phyloP scores from a whole-genome alignment of 2,329 filamentous ascomycete species.

The Fonsecaea monophora region DNA sequence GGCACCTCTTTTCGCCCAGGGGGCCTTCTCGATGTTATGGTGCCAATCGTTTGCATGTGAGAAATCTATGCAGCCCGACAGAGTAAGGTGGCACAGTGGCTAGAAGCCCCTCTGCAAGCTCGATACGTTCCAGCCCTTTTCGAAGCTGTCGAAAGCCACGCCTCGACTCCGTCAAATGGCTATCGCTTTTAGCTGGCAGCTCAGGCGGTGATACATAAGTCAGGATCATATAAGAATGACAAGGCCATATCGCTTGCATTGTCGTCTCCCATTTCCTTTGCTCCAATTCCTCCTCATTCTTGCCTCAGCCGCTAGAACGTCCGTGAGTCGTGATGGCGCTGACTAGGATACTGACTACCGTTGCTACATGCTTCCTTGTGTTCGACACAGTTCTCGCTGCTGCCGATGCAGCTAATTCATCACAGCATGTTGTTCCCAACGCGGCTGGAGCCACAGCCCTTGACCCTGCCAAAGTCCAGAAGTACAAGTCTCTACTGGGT shows the following conservation, averaged over 20 bases:
- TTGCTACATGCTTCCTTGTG: slow-evolving; percentile 7
- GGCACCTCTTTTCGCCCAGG: not conserved
- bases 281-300: not conserved
- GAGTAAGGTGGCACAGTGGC: not conserved
- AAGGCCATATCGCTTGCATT: not conserved
- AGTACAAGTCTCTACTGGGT: slow-evolving; percentile 25
- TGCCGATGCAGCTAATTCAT: slow-evolving; percentile 14
- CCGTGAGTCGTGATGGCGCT: slow-evolving; percentile 9
- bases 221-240: not conserved
- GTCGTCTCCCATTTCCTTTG: not conserved
- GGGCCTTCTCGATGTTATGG: not conserved
- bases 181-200: not conserved
- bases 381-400: slow-evolving; percentile 13
- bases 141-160: slow-evolving; percentile 6
- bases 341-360: slow-evolving; percentile 9
- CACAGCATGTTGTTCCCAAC: slow-evolving; percentile 24
- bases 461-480: slow-evolving; percentile 19
- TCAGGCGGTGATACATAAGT: not conserved
- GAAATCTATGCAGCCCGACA: not conserved
- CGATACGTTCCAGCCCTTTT: not conserved
- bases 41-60: not conserved
- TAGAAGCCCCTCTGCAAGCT: not conserved
- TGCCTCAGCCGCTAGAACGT: not conserved
- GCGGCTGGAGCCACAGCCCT: slow-evolving; percentile 7
- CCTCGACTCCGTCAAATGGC: not conserved